Evolutionary conservation across 768 basidiomycete species (phyloP).

Genomic region (Amanita exitialis): DNA sequence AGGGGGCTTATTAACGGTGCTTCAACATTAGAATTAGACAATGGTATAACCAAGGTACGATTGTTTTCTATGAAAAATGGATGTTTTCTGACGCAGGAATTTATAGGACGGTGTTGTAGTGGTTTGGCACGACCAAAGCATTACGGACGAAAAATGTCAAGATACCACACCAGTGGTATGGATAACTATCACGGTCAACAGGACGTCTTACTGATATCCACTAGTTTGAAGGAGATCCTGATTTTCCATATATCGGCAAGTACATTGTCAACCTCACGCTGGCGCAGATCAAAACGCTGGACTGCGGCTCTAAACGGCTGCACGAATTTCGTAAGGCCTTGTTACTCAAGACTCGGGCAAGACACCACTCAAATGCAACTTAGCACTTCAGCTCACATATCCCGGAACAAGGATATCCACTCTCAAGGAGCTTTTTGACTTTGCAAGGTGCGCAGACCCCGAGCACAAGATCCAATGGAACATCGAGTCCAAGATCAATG

Average conservation of each 20-base stretch:
- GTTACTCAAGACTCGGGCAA: neutral
- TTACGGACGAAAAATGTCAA: constrained; percentile 50
- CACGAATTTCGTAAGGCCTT: constrained; percentile 41
- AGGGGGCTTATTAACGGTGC: constrained; percentile 75
- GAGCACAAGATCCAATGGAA: constrained; percentile 56
- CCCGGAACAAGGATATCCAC: constrained; percentile 67
- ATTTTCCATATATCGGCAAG: constrained; percentile 59
- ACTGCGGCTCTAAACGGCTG: constrained; percentile 67
- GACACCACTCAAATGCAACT: neutral
- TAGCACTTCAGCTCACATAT: constrained; percentile 59
- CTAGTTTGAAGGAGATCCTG: constrained; percentile 36
- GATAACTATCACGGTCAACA: neutral
- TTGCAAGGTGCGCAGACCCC: constrained; percentile 65
- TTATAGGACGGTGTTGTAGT: constrained; percentile 63
- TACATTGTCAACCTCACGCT: constrained; percentile 65
- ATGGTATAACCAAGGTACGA: constrained; percentile 60
- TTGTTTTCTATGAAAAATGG: neutral
- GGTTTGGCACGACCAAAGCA: constrained; percentile 74
- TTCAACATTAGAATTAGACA: constrained; percentile 71
- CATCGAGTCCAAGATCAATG: constrained; percentile 70
- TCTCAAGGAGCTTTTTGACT: constrained; percentile 63
- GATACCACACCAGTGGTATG: constrained; percentile 56
- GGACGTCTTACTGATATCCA: neutral
- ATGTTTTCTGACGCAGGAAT: neutral
- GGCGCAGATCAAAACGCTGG: constrained; percentile 69